Percentiles rank a stretch among this genome's conserved stretches.
Evolutionary conservation across 2,329 filamentous ascomycete genomes (phyloP).

Genomic region (Apiospora arundinis): DNA sequence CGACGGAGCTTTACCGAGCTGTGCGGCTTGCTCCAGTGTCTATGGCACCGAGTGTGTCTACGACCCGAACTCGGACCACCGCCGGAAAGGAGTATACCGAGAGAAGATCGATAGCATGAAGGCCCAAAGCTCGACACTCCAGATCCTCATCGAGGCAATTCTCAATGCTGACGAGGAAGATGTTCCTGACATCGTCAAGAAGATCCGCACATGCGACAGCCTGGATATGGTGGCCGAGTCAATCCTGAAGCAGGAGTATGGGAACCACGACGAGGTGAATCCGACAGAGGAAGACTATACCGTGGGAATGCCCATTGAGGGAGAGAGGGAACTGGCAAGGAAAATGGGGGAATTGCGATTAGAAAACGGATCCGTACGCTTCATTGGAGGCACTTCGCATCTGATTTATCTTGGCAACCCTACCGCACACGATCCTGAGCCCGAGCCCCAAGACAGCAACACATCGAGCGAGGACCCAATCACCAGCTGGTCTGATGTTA

Average conservation of each 20-base stretch:
- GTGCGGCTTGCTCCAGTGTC: constrained; percentile 94
- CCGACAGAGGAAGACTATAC: constrained; percentile 50
- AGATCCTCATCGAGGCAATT: constrained; percentile 92
- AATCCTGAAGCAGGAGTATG: constrained; percentile 53
- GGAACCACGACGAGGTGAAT: constrained; percentile 45
- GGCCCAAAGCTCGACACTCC: constrained; percentile 83
- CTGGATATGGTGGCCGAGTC: constrained; percentile 62
- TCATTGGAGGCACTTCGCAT: constrained; percentile 93
- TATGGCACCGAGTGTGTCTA: constrained; percentile 92
- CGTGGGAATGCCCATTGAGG: constrained; percentile 51
- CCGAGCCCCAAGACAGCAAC: constrained; percentile 53
- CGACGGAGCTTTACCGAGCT: constrained; percentile 89
- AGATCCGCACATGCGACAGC: constrained; percentile 85
- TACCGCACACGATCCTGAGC: constrained; percentile 46
- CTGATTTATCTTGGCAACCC: constrained; percentile 76
- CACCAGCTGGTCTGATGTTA: constrained; percentile 87
- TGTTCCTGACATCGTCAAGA: constrained; percentile 78
- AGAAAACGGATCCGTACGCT: constrained; percentile 86
- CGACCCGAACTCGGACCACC: constrained; percentile 94
- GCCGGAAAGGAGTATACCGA: constrained; percentile 95
- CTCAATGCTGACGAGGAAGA: constrained; percentile 90
- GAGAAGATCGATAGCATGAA: constrained; percentile 90
- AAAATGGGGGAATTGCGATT: constrained; percentile 93
- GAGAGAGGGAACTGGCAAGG: constrained; percentile 82
- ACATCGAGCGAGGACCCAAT: constrained; percentile 69